A percentile compares a stretch with the other conserved stretches of the same genome.
These are phyloP conservation scores for Inosperma sp. DNA, from an alignment of 768 basidiomycete species.

Conservation along the genomic window DNA sequence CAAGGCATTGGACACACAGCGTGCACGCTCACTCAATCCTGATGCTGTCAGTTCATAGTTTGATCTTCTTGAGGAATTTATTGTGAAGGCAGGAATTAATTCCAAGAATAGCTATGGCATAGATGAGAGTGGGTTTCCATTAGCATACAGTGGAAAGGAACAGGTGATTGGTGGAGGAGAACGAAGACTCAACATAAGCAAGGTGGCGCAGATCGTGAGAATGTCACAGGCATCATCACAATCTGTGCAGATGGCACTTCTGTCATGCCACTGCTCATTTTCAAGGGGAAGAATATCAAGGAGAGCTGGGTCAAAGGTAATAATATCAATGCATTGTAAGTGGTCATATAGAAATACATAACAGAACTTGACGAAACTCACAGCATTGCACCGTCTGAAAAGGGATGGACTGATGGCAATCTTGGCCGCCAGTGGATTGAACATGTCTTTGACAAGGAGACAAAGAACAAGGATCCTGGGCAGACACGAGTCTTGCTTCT, in stretches of 20 bases:
- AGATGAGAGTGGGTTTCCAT: conserved; percentile 10
- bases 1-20: background rate
- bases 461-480: no score
- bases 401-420: no score
- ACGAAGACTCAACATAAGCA: conserved; percentile 32
- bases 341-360: no score
- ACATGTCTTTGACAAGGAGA: no score
- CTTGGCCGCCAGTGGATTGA: no score
- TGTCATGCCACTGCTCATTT: conserved; percentile 29
- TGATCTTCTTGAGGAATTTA: background rate
- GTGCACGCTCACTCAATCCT: background rate
- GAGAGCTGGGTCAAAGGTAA: no score
- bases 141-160: conserved; percentile 1
- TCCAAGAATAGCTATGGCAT: conserved; percentile 9
- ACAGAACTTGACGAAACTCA: no score
- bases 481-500: no score
- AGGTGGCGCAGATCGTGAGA: conserved; percentile 29
- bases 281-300: conserved; percentile 31
- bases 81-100: conserved; percentile 7
- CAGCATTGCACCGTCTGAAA: no score
- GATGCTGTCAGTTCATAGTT: background rate
- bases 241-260: conserved; percentile 37
- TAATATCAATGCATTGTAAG: no score
- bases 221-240: conserved; percentile 37
- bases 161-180: conserved; percentile 4